Percentiles rank a stretch among this genome's conserved stretches.
Conservation (phyloP, 106 monocot species). For the Agapanthus africanus region DNA sequence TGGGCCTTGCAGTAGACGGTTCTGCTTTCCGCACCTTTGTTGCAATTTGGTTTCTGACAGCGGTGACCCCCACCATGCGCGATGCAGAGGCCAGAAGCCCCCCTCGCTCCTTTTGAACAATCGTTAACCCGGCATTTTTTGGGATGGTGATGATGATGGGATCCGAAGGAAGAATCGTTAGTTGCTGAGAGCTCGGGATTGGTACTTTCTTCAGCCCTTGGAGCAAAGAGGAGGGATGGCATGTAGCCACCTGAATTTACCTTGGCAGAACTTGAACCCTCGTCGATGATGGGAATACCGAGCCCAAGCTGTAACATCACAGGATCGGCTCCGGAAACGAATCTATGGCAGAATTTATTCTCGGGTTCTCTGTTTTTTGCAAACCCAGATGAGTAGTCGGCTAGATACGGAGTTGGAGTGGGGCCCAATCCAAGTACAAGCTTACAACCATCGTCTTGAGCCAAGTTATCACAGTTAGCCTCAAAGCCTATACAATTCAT, state of each 20-base stretch:
- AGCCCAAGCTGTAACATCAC: constrained; percentile 61
- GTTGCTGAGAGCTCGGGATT: constrained; percentile 40
- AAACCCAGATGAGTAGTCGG: constrained; percentile 9
- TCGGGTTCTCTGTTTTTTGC: constrained; percentile 27
- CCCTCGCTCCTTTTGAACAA: constrained; percentile 83
- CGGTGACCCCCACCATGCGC: constrained; percentile 92
- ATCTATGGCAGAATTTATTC: constrained; percentile 16
- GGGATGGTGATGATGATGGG: constrained; percentile 21
- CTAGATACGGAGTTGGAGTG: constrained; percentile 47
- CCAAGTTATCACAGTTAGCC: no score
- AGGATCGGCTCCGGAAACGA: constrained; percentile 27
- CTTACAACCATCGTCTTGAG: constrained; percentile 69
- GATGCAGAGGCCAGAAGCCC: constrained; percentile 91
- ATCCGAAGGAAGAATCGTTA: constrained; percentile 22
- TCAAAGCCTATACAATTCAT: no score
- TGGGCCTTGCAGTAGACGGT: constrained; percentile 91
- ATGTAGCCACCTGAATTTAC: constrained; percentile 63
- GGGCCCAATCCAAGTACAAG: constrained; percentile 90
- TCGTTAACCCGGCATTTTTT: constrained; percentile 75
- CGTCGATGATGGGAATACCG: constrained; percentile 35
- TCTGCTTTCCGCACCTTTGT: constrained; percentile 88
- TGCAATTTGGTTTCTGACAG: constrained; percentile 89
- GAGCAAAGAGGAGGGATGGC: constrained; percentile 83
- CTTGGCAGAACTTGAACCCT: constrained; percentile 75
- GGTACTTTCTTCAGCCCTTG: constrained; percentile 20